Evolutionary conservation across 768 basidiomycete genomes (phyloP), one percentile per base, ranked within the genome.

Genomic region (Obba rivulosa): DNA sequence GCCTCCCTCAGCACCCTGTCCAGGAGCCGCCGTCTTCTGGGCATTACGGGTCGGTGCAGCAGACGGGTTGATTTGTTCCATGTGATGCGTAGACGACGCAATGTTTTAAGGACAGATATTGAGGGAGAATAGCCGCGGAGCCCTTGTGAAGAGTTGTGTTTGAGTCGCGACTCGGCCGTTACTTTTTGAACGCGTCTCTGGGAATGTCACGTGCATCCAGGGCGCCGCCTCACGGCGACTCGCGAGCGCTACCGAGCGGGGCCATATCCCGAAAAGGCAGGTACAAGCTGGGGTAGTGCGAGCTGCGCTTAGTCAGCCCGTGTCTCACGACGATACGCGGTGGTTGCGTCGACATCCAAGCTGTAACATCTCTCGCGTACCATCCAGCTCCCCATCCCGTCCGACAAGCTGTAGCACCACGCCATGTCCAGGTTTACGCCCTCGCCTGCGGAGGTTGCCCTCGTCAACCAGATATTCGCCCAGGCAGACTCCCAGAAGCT

Each of bases 401-500:
- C 46, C n/a, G 34, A 25, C 46, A 41, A 40, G 13, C 46, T 48
- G 46, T 37, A 37, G 37, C 40, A 22, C 13, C 21, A 40, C 28
- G 53, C 50, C 49, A 78, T 77, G 77, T 52, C 75, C 43, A 62
- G 63, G 41, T 77, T 79, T 61, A 64, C 66, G 44, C 73, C 78
- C 34, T 71, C 79, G 20, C 64, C 72, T 2, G 55, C 62, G 49
- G 78, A 79, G 55, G 64, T 79, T 43, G 71, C 78, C 18, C 76
- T 92, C 54, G 84, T 85, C 47, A 74, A 79, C 58, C 78, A 82
- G 59, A 83, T 92, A 65, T 91, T 92, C 60, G 64, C 70, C 38
- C 74, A 80, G 54, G 79, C 79, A 18, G 92, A 93, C 69, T 69
- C 83, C 3, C 80, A 90, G 68, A 85, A 86, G 64, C 74, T 85